phyloP scores from a whole-genome alignment of 2,329 filamentous ascomycete genomes.

The Chaetomium globosum region DNA sequence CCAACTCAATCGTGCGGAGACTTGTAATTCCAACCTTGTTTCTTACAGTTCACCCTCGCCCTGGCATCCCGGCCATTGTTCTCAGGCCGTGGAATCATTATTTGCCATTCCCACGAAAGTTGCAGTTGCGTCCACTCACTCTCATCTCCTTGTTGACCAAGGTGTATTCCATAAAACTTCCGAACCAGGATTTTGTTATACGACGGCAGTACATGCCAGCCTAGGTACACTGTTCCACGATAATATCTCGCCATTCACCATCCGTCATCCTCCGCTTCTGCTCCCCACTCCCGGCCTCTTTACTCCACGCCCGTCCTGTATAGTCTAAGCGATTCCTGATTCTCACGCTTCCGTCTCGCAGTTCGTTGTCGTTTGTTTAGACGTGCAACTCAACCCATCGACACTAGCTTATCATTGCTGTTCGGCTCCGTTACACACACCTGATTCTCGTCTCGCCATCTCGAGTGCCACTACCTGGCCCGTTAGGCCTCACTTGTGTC shows the following conservation, averaged over 20 bases:
- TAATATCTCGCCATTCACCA: conserved; percentile 25
- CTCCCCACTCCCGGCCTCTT: not conserved
- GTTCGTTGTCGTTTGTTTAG: not conserved
- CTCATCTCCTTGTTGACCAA: not conserved
- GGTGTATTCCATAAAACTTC: not conserved
- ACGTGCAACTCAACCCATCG: not conserved
- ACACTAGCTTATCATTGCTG: conserved; percentile 3
- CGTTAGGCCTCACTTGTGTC: conserved; percentile 13
- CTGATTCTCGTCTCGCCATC: conserved; percentile 17
- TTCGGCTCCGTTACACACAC: conserved; percentile 13
- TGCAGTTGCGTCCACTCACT: not conserved
- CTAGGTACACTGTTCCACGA: conserved; percentile 31
- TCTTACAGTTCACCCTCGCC: conserved; percentile 10
- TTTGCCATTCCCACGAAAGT: not conserved
- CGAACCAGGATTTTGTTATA: not conserved
- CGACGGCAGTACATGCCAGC: conserved; percentile 20
- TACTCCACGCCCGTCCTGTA: conserved; percentile 1
- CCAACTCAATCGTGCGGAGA: not conserved
- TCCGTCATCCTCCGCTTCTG: conserved; percentile 5
- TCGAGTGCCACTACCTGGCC: not conserved
- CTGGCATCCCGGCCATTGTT: not conserved
- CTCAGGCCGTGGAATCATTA: not conserved
- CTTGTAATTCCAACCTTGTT: not conserved
- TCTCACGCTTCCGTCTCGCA: not conserved
- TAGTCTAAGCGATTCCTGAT: conserved; percentile 4